phyloP scores from a whole-genome alignment of 352 stramenopile genomes.

The Phytophthora meadii region DNA sequence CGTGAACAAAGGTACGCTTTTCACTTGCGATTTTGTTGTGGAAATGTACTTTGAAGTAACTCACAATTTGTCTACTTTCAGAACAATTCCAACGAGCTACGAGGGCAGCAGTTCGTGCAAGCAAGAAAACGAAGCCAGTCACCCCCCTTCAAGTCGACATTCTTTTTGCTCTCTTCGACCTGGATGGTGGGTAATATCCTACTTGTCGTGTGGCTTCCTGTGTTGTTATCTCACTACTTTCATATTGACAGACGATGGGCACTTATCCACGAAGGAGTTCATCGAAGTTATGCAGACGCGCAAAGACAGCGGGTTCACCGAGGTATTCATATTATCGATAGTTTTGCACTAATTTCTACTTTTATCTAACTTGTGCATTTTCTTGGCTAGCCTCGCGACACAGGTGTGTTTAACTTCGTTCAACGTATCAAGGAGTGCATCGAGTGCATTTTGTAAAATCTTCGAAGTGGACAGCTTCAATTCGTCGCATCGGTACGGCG shows the following conservation, averaged over 20 bases:
- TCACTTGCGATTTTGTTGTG: background rate
- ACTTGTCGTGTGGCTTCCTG: background rate
- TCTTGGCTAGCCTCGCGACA: conserved; percentile 69
- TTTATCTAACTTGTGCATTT: background rate
- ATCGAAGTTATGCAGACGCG: conserved; percentile 89
- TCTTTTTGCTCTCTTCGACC: conserved; percentile 84
- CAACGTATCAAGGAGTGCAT: conserved; percentile 73
- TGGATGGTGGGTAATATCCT: conserved; percentile 54
- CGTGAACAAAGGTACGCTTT: conserved; percentile 79
- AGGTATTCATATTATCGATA: conserved; percentile 46
- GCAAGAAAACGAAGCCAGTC: conserved; percentile 66
- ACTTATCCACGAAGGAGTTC: conserved; percentile 84
- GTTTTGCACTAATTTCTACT: background rate
- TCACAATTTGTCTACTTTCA: conserved; percentile 19
- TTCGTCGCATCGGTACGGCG: conserved; percentile 25
- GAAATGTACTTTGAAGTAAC: too few species aligned
- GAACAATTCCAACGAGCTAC: conserved; percentile 85
- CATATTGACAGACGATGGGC: conserved; percentile 59
- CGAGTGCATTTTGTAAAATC: conserved; percentile 46
- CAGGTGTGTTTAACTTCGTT: conserved; percentile 74
- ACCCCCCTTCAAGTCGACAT: conserved; percentile 88
- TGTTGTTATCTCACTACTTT: conserved; percentile 1
- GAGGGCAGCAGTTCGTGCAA: conserved; percentile 63
- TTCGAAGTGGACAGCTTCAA: background rate
- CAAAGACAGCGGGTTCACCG: conserved; percentile 83